phyloP scores from a whole-genome alignment of 1,284 basidiomycete species.

The Schizophyllum commune region DNA sequence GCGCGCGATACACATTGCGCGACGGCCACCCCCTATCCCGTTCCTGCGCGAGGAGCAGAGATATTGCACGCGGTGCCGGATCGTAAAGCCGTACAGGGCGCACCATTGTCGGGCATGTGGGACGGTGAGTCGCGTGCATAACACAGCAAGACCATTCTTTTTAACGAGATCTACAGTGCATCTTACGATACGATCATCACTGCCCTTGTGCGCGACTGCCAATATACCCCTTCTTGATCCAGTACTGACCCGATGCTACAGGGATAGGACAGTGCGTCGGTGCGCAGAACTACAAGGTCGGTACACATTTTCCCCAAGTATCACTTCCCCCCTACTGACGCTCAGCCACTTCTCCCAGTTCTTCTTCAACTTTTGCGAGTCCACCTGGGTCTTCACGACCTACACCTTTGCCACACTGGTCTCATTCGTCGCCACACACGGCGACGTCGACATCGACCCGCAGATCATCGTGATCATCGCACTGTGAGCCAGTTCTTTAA shows the following conservation, averaged over 20 bases:
- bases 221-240: constrained; percentile 1
- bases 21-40: constrained; percentile 39
- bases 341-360: constrained; percentile 39
- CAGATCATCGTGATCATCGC: constrained; percentile 61
- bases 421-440: constrained; percentile 33
- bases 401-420: constrained; percentile 57
- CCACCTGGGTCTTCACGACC: constrained; percentile 44
- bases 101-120: constrained; percentile 76
- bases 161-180: constrained; percentile 36
- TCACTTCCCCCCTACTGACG: no score
- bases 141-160: not conserved
- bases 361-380: constrained; percentile 65
- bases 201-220: constrained; percentile 48
- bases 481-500: constrained; percentile 31
- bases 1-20: constrained; percentile 12
- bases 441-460: constrained; percentile 38
- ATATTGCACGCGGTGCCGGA: constrained; percentile 48
- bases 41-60: constrained; percentile 47
- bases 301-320: not conserved
- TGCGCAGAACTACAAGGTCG: constrained; percentile 68
- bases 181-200: constrained; percentile 73
- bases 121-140: constrained; percentile 36
- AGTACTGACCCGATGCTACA: constrained; percentile 14
- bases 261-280: constrained; percentile 84
- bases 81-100: constrained; percentile 61